Evolutionary conservation across 441 rosid genomes (phyloP).

Genomic region (Lagerstroemia fauriei): DNA sequence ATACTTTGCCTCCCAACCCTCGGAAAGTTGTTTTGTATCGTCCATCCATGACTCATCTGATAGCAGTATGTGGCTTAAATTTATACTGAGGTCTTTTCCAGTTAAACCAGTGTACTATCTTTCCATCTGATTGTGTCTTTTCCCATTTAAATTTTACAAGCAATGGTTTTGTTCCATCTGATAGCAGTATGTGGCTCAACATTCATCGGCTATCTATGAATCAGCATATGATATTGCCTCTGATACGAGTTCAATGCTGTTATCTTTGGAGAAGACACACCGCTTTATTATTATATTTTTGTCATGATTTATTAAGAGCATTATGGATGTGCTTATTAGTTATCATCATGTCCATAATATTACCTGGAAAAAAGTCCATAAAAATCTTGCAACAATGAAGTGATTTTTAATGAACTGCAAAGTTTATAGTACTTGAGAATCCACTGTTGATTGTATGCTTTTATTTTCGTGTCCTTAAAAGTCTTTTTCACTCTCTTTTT

Average conservation of each 20-base stretch:
- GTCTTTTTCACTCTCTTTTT: not conserved
- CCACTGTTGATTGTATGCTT: not conserved
- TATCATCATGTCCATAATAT: not conserved
- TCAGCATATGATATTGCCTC: not conserved
- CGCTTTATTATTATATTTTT: not conserved
- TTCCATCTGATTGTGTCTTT: not conserved
- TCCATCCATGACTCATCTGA: constrained; percentile 77
- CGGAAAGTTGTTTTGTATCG: constrained; percentile 81
- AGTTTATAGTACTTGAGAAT: not conserved
- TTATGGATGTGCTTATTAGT: not conserved
- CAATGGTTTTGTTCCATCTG: not conserved
- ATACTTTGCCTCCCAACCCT: constrained; percentile 84
- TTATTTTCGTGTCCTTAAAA: not conserved
- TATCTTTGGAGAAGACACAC: not conserved
- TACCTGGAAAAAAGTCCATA: not conserved
- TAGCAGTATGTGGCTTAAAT: constrained; percentile 65
- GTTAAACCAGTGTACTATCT: not conserved
- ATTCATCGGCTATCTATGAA: not conserved
- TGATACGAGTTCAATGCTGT: not conserved
- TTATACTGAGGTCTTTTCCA: not conserved
- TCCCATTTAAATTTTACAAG: not conserved
- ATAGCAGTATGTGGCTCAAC: not conserved
- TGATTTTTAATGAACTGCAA: not conserved
- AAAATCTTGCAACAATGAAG: not conserved
- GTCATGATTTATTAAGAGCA: not conserved